A percentile compares a stretch with the other conserved stretches of the same genome.
These are phyloP conservation scores for Trichoderma brevicompactum DNA, from an alignment of 2,329 filamentous ascomycete genomes.

Conservation along the genomic window DNA sequence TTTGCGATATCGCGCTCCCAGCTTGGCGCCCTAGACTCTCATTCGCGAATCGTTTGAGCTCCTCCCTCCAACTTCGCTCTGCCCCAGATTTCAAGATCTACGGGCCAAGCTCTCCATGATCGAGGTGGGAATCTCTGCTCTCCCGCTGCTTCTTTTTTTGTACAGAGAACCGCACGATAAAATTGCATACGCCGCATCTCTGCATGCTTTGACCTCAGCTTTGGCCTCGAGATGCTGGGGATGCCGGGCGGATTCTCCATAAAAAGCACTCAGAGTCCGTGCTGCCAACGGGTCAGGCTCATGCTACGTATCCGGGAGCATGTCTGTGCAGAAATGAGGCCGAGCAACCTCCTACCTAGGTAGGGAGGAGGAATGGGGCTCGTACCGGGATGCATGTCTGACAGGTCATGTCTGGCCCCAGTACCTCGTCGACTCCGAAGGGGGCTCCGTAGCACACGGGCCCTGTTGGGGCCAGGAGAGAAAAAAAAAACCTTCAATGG, in stretches of 20 bases:
- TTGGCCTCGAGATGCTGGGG: constrained; percentile 13
- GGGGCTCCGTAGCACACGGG: constrained; percentile 6
- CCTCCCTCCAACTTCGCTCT: constrained; percentile 8
- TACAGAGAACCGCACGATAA: constrained; percentile 2
- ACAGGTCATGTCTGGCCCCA: constrained; percentile 22
- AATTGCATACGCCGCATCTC: neutral
- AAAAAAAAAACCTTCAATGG: neutral
- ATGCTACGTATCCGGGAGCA: constrained; percentile 18
- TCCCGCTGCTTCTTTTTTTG: neutral
- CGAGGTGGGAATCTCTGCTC: constrained; percentile 6
- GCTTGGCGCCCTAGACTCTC: neutral
- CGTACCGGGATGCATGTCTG: constrained; percentile 24
- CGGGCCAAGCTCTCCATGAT: constrained; percentile 20
- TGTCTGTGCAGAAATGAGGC: constrained; percentile 15
- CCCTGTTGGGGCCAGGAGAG: neutral
- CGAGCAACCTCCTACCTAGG: constrained; percentile 15
- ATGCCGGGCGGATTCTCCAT: constrained; percentile 19
- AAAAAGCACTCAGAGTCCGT: neutral
- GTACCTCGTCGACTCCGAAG: constrained; percentile 18
- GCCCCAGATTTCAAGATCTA: constrained; percentile 25
- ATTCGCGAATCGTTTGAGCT: constrained; percentile 22
- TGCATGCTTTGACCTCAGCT: neutral
- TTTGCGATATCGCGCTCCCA: constrained; percentile 4
- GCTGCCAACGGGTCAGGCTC: neutral
- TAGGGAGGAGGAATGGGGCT: constrained; percentile 20